Percentiles rank a stretch among this genome's conserved stretches.
Evolutionary conservation across 768 basidiomycete genomes (phyloP).

Genomic region (Mycena rosella): DNA sequence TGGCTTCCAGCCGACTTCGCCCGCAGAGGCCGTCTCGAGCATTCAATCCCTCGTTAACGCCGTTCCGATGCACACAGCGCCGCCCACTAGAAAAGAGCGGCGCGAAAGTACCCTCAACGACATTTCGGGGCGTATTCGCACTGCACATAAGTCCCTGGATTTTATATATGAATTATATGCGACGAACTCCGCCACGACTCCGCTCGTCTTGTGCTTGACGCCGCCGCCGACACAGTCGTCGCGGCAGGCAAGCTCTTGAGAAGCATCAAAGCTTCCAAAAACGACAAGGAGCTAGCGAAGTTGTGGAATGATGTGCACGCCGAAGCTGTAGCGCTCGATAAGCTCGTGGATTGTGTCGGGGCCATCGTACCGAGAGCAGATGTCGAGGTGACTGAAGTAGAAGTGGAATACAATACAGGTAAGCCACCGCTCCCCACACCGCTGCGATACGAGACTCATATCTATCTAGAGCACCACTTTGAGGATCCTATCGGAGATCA

Average conservation of each 20-base stretch:
- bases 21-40: constrained; percentile 20
- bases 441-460: constrained; percentile 13
- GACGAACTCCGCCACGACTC: constrained; percentile 23
- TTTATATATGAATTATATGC: constrained; percentile 15
- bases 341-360: constrained; percentile 27
- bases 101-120: constrained; percentile 21
- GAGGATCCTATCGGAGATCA: constrained; percentile 28
- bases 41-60: constrained; percentile 18
- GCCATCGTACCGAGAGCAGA: constrained; percentile 21
- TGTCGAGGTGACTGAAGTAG: constrained; percentile 14
- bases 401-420: constrained; percentile 25
- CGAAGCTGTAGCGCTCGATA: constrained; percentile 26
- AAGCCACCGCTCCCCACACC: constrained; percentile 6
- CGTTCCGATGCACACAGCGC: constrained; percentile 12
- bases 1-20: constrained; percentile 23
- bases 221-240: constrained; percentile 26
- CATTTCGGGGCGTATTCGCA: constrained; percentile 23
- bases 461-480: constrained; percentile 32
- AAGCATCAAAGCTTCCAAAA: constrained; percentile 25
- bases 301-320: constrained; percentile 23
- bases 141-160: constrained; percentile 15
- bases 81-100: constrained; percentile 27
- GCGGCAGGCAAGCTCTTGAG: constrained; percentile 27
- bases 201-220: constrained; percentile 22
- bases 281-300: constrained; percentile 15